phyloP scores from a whole-genome alignment of 2,329 filamentous ascomycete genomes.

The Myriosclerotinia duriaeana region DNA sequence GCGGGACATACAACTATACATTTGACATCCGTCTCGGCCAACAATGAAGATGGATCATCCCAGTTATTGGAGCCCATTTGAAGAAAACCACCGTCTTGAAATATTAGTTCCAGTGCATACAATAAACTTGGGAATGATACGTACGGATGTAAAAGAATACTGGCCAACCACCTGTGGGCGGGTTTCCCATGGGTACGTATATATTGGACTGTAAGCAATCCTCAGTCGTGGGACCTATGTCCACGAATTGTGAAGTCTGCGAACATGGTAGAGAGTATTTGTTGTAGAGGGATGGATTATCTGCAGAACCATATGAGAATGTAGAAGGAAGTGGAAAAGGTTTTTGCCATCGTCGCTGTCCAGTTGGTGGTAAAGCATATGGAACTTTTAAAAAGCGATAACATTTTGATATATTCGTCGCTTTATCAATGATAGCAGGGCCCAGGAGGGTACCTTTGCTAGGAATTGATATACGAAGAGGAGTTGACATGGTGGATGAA shows the following conservation, averaged over 20 bases:
- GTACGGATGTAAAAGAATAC: constrained; percentile 22
- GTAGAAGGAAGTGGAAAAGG: background rate
- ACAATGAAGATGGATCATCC: constrained; percentile 55
- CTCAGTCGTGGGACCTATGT: background rate
- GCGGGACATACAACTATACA: constrained; percentile 60
- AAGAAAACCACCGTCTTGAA: constrained; percentile 48
- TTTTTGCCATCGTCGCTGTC: constrained; percentile 14
- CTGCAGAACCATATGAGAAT: constrained; percentile 10
- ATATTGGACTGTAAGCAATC: constrained; percentile 24
- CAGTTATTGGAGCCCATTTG: constrained; percentile 36
- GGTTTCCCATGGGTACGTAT: constrained; percentile 12
- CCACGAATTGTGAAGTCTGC: constrained; percentile 1
- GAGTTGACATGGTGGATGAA: background rate
- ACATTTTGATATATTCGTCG: constrained; percentile 17
- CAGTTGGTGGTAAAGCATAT: constrained; percentile 22
- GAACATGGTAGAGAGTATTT: constrained; percentile 5
- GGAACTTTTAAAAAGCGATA: constrained; percentile 46
- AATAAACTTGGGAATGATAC: background rate
- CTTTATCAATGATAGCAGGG: constrained; percentile 2
- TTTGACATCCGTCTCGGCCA: constrained; percentile 59
- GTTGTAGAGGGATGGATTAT: background rate
- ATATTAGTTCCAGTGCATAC: background rate
- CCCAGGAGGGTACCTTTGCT: constrained; percentile 9
- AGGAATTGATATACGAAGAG: constrained; percentile 10
- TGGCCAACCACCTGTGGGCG: constrained; percentile 18